These are phyloP conservation scores for Suhomyces sp. DNA, from an alignment of 805 yeast genomes.

Conservation along the genomic window DNA sequence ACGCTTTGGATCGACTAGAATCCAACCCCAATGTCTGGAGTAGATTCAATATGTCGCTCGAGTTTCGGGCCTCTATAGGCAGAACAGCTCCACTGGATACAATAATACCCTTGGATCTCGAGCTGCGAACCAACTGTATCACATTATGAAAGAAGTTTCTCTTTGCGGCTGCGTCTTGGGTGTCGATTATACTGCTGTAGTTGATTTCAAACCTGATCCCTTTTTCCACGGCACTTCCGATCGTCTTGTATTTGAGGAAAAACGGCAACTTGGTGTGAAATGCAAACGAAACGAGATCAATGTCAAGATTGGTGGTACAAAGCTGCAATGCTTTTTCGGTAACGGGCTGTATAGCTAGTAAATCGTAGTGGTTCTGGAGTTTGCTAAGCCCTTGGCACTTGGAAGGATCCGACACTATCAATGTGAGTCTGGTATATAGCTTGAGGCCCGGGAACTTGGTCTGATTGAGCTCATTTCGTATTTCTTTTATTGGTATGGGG, in stretches of 20 bases:
- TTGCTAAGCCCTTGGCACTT: constrained; percentile 63
- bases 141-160: constrained; percentile 68
- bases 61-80: constrained; percentile 59
- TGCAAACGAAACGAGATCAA: constrained; percentile 77
- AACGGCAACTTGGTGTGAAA: constrained; percentile 64
- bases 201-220: constrained; percentile 82
- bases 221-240: constrained; percentile 77
- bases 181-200: constrained; percentile 51
- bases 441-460: constrained; percentile 31
- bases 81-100: constrained; percentile 70
- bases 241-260: constrained; percentile 76
- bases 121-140: constrained; percentile 72
- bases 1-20: constrained; percentile 54
- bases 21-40: constrained; percentile 70
- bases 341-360: constrained; percentile 76
- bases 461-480: constrained; percentile 15
- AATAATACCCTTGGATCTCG: constrained; percentile 76
- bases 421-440: constrained; percentile 68
- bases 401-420: constrained; percentile 72
- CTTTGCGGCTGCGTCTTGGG: constrained; percentile 25
- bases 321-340: constrained; percentile 76
- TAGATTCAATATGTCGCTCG: constrained; percentile 65
- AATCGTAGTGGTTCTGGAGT: constrained; percentile 56
- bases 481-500: constrained; percentile 40
- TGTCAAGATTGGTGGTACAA: constrained; percentile 71